Evolutionary conservation across 371 early-diverging fungal species (phyloP).

Genomic region (Rhizoclosmatium hyalinum): DNA sequence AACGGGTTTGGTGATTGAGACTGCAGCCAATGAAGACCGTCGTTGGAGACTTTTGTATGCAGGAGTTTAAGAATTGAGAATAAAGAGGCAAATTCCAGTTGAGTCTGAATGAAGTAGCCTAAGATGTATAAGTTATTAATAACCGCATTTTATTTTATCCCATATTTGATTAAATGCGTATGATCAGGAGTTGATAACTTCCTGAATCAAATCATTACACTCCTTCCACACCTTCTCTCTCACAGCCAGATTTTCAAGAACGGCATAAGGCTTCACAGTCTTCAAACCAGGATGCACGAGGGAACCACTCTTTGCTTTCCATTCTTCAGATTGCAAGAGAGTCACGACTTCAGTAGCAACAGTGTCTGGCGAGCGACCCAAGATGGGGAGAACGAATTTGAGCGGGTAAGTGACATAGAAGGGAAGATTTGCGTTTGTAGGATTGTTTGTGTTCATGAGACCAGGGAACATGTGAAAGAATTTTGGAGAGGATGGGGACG

Average conservation of each 20-base stretch:
- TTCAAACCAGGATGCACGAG: slow-evolving; percentile 25
- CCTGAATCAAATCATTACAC: background rate
- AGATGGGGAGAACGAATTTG: slow-evolving; percentile 25
- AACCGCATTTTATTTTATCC: too few relatives aligned
- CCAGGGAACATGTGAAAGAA: slow-evolving; percentile 43
- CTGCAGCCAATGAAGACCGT: too few relatives aligned
- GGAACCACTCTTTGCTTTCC: background rate
- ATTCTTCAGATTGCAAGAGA: background rate
- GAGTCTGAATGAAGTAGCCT: too few relatives aligned
- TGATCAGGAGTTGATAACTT: background rate
- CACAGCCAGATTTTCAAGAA: background rate
- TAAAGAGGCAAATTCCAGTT: too few relatives aligned
- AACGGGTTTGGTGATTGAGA: too few relatives aligned
- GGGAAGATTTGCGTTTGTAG: slow-evolving; percentile 27
- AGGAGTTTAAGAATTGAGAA: too few relatives aligned
- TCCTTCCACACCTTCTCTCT: slow-evolving; percentile 17
- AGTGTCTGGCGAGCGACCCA: slow-evolving; percentile 13
- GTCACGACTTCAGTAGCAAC: slow-evolving; percentile 32
- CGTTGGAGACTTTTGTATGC: too few relatives aligned
- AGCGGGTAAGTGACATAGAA: slow-evolving; percentile 14
- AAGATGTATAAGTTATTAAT: too few relatives aligned
- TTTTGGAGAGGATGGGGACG: slow-evolving; percentile 8
- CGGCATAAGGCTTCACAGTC: background rate
- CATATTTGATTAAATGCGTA: too few relatives aligned
- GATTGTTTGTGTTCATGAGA: slow-evolving; percentile 37